Conservation (phyloP, 2,329 filamentous ascomycete species). For the Paecilomyces dactylethromorphus region DNA sequence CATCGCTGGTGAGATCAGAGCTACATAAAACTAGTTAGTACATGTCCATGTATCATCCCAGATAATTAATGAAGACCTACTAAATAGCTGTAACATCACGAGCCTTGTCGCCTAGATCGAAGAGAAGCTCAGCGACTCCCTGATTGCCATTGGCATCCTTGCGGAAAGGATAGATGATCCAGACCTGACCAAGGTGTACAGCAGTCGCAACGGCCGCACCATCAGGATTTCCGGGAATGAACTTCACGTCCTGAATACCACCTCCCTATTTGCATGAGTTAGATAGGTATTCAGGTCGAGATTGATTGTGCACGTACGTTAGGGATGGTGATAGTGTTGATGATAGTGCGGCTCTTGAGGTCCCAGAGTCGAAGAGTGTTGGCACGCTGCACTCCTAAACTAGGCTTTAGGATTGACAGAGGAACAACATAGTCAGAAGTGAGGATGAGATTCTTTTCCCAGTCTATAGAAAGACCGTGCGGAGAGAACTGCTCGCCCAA, state of each 20-base stretch:
- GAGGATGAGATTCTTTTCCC: constrained; percentile 50
- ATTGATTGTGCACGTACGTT: constrained; percentile 29
- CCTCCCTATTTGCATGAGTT: constrained; percentile 32
- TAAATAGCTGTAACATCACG: constrained; percentile 54
- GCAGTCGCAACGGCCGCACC: constrained; percentile 55
- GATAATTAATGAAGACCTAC: constrained; percentile 16
- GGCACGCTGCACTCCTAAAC: constrained; percentile 46
- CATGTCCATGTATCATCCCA: not conserved
- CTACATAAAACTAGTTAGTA: constrained; percentile 13
- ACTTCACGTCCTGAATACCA: constrained; percentile 60
- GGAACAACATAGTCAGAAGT: constrained; percentile 60
- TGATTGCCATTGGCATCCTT: constrained; percentile 49
- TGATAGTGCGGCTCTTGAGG: constrained; percentile 46
- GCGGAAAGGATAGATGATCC: constrained; percentile 60
- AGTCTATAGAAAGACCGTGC: constrained; percentile 55
- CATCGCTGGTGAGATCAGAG: constrained; percentile 54
- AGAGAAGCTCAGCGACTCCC: constrained; percentile 53
- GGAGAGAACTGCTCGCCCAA: constrained; percentile 56
- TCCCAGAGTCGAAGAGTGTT: constrained; percentile 57
- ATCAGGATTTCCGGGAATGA: constrained; percentile 56
- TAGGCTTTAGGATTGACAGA: constrained; percentile 55
- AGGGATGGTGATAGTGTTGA: constrained; percentile 56
- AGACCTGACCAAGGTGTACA: constrained; percentile 54
- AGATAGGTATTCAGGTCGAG: not conserved
- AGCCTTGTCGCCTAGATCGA: constrained; percentile 51